A percentile compares a stretch with the other conserved stretches of the same genome.
Conservation (phyloP, 2,329 filamentous ascomycete species). For the Fusarium lyarnte region DNA sequence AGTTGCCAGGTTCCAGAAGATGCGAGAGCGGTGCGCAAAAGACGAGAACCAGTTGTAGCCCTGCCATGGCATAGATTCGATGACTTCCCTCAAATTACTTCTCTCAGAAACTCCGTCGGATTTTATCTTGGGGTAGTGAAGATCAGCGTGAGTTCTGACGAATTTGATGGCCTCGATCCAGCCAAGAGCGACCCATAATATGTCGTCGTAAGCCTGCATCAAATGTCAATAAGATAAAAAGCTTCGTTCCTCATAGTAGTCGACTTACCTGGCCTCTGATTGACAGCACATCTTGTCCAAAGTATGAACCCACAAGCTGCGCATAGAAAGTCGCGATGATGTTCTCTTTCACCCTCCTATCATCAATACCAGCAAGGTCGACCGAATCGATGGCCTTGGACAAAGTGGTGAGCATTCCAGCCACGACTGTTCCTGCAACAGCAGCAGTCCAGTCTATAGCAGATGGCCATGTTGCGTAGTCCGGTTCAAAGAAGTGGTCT, state of each 20-base stretch:
- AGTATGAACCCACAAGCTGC: slow-evolving; percentile 81
- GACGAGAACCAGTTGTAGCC: slow-evolving; percentile 77
- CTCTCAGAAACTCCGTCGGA: slow-evolving; percentile 11
- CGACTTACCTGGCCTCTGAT: slow-evolving; percentile 67
- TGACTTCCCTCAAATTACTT: slow-evolving; percentile 45
- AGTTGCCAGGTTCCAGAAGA: slow-evolving; percentile 86
- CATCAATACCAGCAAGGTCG: slow-evolving; percentile 47
- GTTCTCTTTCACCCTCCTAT: slow-evolving; percentile 71
- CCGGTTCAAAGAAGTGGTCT: slow-evolving; percentile 77
- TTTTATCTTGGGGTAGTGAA: slow-evolving; percentile 62
- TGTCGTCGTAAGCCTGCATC: slow-evolving; percentile 84
- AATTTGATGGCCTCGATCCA: slow-evolving; percentile 89
- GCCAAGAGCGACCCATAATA: slow-evolving; percentile 92
- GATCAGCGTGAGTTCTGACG: slow-evolving; percentile 71
- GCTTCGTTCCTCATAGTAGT: too few relatives aligned
- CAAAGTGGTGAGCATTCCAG: slow-evolving; percentile 76
- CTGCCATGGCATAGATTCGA: slow-evolving; percentile 70
- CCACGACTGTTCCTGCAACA: slow-evolving; percentile 82
- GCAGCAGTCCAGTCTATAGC: slow-evolving; percentile 95
- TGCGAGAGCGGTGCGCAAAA: slow-evolving; percentile 82
- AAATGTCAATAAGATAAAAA: not conserved
- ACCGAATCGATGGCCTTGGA: slow-evolving; percentile 64
- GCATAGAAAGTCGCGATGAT: slow-evolving; percentile 85
- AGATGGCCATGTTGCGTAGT: slow-evolving; percentile 83
- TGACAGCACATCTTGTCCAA: slow-evolving; percentile 81